Evolutionary conservation across 441 rosid species (phyloP).

Genomic region (Bruguiera hainesii): DNA sequence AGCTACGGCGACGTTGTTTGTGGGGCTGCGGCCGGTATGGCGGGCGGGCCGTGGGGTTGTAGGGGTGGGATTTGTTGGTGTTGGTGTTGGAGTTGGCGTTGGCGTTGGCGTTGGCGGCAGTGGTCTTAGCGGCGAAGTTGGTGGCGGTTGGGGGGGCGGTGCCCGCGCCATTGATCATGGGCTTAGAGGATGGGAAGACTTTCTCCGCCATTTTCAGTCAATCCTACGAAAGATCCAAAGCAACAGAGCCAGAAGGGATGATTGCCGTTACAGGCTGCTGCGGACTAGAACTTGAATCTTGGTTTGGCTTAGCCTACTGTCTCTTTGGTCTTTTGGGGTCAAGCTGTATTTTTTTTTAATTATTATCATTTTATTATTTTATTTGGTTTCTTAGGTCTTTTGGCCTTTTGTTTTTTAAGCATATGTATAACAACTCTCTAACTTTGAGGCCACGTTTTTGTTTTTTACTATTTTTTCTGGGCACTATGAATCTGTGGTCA

Average conservation of each 20-base stretch:
- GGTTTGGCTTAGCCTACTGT: background rate
- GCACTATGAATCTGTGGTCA: too few relatives aligned
- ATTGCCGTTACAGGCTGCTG: conserved; percentile 10
- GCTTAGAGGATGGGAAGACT: conserved; percentile 61
- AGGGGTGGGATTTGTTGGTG: conserved; percentile 42
- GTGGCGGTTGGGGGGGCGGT: conserved; percentile 14
- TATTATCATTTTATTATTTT: background rate
- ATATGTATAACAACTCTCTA: background rate
- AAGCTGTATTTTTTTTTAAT: background rate
- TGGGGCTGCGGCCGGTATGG: conserved; percentile 74
- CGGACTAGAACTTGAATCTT: conserved; percentile 31
- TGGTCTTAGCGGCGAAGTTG: conserved; percentile 24
- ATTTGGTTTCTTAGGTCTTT: background rate
- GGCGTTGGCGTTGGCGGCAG: conserved; percentile 23
- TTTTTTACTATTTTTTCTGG: background rate
- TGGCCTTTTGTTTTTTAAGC: background rate
- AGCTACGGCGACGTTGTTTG: conserved; percentile 47
- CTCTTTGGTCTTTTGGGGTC: background rate
- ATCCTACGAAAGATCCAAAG: background rate
- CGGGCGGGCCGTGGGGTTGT: conserved; percentile 46
- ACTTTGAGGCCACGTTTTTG: conserved; percentile 28
- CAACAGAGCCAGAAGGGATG: background rate
- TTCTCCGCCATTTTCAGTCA: conserved; percentile 43
- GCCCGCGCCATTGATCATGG: conserved; percentile 34
- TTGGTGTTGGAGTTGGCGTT: conserved; percentile 23